Percentiles rank a stretch among this genome's conserved stretches.
Evolutionary conservation across 768 basidiomycete species (phyloP).

Genomic region (Macrocybe gigantea): DNA sequence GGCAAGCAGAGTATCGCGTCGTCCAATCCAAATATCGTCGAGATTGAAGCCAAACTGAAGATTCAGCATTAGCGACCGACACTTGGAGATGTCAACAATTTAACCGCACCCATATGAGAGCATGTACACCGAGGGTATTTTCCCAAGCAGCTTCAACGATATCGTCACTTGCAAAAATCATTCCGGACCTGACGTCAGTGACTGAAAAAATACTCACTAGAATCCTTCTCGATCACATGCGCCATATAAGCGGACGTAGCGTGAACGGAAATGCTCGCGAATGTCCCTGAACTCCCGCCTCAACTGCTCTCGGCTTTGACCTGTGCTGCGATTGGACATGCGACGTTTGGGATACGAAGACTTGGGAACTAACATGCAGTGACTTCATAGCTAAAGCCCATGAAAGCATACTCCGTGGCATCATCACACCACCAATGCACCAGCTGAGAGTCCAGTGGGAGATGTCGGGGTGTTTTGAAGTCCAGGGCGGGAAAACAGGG

Average conservation of each 20-base stretch:
- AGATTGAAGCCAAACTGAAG: slow-evolving; percentile 44
- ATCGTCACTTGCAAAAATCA: slow-evolving; percentile 31
- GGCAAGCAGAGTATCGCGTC: slow-evolving; percentile 45
- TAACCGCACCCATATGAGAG: slow-evolving; percentile 61
- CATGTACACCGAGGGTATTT: slow-evolving; percentile 62
- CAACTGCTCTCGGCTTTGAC: slow-evolving; percentile 49
- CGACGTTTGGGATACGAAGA: background rate
- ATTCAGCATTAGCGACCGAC: background rate
- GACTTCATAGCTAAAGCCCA: slow-evolving; percentile 75
- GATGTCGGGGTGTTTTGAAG: slow-evolving; percentile 39
- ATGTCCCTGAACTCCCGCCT: slow-evolving; percentile 55
- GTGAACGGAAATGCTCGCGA: slow-evolving; percentile 47
- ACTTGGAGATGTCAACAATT: background rate
- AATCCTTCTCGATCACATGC: slow-evolving; percentile 38
- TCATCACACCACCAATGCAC: slow-evolving; percentile 60
- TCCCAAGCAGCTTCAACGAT: slow-evolving; percentile 65
- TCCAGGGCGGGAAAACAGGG: slow-evolving; percentile 16
- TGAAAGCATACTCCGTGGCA: slow-evolving; percentile 63
- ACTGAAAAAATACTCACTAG: slow-evolving; percentile 28
- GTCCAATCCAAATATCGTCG: slow-evolving; percentile 42
- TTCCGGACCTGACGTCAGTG: background rate
- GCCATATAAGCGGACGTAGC: slow-evolving; percentile 58
- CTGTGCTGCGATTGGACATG: slow-evolving; percentile 23
- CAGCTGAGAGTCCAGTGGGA: slow-evolving; percentile 25
- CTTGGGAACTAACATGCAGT: slow-evolving; percentile 43